Evolutionary conservation across 108 stramenopile genomes (phyloP).

Genomic region (Fistulifera solaris): DNA sequence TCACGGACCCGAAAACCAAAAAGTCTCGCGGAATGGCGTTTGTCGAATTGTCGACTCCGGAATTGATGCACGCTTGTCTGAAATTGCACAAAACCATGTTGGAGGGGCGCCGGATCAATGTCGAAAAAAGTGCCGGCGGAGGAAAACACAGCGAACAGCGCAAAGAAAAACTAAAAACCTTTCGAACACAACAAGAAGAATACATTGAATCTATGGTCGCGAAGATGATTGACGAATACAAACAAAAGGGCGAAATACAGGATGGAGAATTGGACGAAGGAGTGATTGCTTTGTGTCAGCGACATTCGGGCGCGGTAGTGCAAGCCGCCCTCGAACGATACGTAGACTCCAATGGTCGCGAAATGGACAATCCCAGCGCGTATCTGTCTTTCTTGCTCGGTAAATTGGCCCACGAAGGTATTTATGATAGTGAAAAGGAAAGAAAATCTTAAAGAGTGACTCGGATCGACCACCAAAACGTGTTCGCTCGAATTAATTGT

Average conservation of each 20-base stretch:
- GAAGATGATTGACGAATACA: slow-evolving; percentile 60
- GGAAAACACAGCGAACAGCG: slow-evolving; percentile 41
- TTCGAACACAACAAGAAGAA: slow-evolving; percentile 67
- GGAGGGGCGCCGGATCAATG: slow-evolving; percentile 86
- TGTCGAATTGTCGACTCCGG: slow-evolving; percentile 62
- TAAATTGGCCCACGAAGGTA: slow-evolving; percentile 66
- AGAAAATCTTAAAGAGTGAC: background rate
- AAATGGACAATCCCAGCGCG: slow-evolving; percentile 73
- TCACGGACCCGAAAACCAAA: slow-evolving; percentile 67
- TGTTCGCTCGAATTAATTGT: no score
- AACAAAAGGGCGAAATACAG: slow-evolving; percentile 58
- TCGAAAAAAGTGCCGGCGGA: slow-evolving; percentile 75
- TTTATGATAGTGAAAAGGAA: slow-evolving; percentile 30
- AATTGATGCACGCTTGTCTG: slow-evolving; percentile 74
- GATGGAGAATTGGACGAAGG: slow-evolving; percentile 85
- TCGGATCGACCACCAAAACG: background rate
- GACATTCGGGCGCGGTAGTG: slow-evolving; percentile 73
- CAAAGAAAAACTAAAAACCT: slow-evolving; percentile 49
- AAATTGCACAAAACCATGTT: slow-evolving; percentile 85
- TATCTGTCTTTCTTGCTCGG: slow-evolving; percentile 66
- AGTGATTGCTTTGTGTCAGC: slow-evolving; percentile 66
- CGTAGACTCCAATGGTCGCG: slow-evolving; percentile 60
- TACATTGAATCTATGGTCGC: slow-evolving; percentile 74
- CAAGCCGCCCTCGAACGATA: slow-evolving; percentile 63
- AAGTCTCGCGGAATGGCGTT: slow-evolving; percentile 85